Percentiles rank a stretch among this genome's conserved stretches.
Conservation (phyloP, 2,329 filamentous ascomycete species). For the Reticulascus tulasneorum region DNA sequence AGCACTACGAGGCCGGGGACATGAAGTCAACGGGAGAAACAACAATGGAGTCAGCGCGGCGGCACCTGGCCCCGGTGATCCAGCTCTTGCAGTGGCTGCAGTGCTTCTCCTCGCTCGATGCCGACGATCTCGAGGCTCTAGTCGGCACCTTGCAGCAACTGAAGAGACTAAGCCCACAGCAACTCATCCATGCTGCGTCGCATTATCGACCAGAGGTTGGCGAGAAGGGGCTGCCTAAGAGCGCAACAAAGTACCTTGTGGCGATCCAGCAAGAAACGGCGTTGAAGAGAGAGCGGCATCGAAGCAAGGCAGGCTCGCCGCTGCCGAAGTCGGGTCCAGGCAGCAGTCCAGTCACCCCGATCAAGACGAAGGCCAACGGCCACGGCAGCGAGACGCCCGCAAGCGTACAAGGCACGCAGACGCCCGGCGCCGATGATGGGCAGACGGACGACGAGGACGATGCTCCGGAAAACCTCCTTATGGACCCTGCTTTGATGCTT, state of each 20-base stretch:
- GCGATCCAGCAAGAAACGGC: slow-evolving; percentile 73
- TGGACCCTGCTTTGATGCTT: slow-evolving; percentile 88
- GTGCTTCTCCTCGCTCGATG: slow-evolving; percentile 87
- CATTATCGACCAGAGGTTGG: slow-evolving; percentile 94
- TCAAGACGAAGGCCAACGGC: slow-evolving; percentile 34
- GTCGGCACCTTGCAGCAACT: slow-evolving; percentile 87
- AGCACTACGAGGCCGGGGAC: slow-evolving; percentile 92
- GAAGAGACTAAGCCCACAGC: slow-evolving; percentile 76
- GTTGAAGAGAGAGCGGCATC: slow-evolving; percentile 50
- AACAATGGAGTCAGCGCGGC: slow-evolving; percentile 77
- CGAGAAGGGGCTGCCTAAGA: slow-evolving; percentile 86
- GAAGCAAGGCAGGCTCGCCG: slow-evolving; percentile 44
- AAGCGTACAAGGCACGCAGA: slow-evolving; percentile 36
- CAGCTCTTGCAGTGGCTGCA: slow-evolving; percentile 97
- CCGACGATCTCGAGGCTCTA: slow-evolving; percentile 82
- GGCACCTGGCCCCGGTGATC: slow-evolving; percentile 84
- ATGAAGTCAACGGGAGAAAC: slow-evolving; percentile 81
- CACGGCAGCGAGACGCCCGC: slow-evolving; percentile 39
- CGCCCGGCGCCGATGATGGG: slow-evolving; percentile 23
- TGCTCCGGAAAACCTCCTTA: slow-evolving; percentile 68
- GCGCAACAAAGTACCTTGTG: slow-evolving; percentile 79
- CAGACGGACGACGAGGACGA: slow-evolving; percentile 61
- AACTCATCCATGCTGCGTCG: slow-evolving; percentile 86
- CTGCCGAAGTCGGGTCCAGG: slow-evolving; percentile 29
- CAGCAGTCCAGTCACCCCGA: slow-evolving; percentile 41